phyloP scores from a whole-genome alignment of 2,329 filamentous ascomycete genomes.

The Aphanoascus verrucosus region DNA sequence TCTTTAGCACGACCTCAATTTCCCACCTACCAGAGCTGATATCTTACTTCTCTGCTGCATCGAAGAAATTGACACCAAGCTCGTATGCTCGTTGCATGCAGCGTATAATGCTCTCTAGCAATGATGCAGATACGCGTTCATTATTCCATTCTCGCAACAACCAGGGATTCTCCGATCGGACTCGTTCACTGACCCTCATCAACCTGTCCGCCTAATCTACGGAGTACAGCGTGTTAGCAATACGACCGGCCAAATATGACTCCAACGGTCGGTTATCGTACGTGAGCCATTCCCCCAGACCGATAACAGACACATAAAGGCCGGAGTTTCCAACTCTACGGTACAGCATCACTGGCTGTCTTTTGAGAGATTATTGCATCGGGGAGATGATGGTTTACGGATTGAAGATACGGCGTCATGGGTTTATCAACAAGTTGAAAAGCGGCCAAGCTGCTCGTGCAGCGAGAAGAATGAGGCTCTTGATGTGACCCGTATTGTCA shows the following conservation, averaged over 20 bases:
- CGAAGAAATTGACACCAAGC: constrained; percentile 48
- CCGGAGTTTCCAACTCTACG: constrained; percentile 60
- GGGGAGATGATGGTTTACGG: constrained; percentile 18
- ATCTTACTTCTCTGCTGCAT: constrained; percentile 42
- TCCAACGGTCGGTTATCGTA: no score
- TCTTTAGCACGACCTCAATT: constrained; percentile 3
- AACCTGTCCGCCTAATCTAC: constrained; percentile 56
- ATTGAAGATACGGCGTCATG: background rate
- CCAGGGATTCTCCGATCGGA: background rate
- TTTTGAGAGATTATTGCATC: constrained; percentile 16
- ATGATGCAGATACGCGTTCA: background rate
- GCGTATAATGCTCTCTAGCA: constrained; percentile 19
- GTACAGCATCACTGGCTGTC: constrained; percentile 50
- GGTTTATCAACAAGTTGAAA: constrained; percentile 9
- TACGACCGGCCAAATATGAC: no score
- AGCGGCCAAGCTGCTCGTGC: no score
- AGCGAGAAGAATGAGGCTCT: no score
- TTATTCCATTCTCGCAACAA: background rate
- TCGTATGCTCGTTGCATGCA: constrained; percentile 47
- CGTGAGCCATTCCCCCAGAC: constrained; percentile 44
- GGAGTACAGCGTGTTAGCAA: no score
- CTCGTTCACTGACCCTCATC: constrained; percentile 45
- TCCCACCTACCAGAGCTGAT: background rate
- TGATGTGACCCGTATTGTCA: constrained; percentile 15
- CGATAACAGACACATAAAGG: constrained; percentile 62